Evolutionary conservation across 1,284 basidiomycete species (phyloP).

Genomic region (Golubevia sp.): DNA sequence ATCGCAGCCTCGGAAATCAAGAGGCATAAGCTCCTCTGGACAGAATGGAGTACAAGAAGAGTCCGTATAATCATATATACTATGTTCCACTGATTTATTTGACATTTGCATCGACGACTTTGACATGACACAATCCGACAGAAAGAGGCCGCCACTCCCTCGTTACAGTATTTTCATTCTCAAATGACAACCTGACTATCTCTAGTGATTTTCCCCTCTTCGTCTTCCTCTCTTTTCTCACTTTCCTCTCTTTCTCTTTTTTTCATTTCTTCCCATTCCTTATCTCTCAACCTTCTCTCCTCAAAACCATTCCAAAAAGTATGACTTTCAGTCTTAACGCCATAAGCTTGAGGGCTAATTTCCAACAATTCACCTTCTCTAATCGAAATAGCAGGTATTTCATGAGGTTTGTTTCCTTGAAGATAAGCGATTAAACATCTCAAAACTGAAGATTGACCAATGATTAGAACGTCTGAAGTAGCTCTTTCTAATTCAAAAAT

Average conservation of each 20-base stretch:
- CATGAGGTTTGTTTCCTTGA: constrained; percentile 90
- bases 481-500: constrained; percentile 82
- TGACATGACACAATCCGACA: too few relatives aligned
- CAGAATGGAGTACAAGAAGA: too few relatives aligned
- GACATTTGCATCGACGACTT: too few relatives aligned
- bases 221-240: background rate
- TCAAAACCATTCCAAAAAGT: constrained; percentile 2
- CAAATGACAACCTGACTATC: background rate
- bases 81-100: too few relatives aligned
- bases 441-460: constrained; percentile 91
- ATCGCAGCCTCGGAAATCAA: too few relatives aligned
- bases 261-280: background rate
- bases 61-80: too few relatives aligned
- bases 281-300: background rate
- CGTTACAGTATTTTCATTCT: background rate
- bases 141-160: background rate
- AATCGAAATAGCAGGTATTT: constrained; percentile 95
- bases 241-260: background rate
- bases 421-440: constrained; percentile 74
- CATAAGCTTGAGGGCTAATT: constrained; percentile 54
- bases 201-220: background rate
- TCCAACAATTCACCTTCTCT: constrained; percentile 57
- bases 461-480: constrained; percentile 70
- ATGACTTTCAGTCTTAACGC: constrained; percentile 33
- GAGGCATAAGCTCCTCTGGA: too few relatives aligned